phyloP scores from a whole-genome alignment of 1,139 yeast genomes.

The Pichia sp. region DNA sequence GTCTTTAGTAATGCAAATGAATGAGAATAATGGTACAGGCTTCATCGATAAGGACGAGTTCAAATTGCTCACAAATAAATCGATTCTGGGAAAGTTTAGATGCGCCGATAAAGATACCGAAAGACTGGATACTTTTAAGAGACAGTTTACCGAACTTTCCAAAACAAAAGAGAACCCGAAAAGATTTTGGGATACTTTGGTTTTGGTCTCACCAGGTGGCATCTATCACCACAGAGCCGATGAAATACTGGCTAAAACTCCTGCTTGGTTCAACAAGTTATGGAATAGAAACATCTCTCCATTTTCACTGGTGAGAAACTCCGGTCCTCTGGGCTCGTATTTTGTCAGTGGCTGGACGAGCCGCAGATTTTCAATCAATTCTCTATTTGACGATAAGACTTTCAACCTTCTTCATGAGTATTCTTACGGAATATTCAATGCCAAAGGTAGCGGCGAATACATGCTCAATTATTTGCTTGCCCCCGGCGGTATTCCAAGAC shows the following conservation, averaged over 20 bases:
- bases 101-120: not conserved
- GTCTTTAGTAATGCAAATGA: constrained; percentile 33
- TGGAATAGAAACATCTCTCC: constrained; percentile 74
- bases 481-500: constrained; percentile 70
- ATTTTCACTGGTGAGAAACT: constrained; percentile 52
- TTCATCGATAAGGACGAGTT: constrained; percentile 8
- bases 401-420: constrained; percentile 48
- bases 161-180: constrained; percentile 7
- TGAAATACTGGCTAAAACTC: constrained; percentile 33
- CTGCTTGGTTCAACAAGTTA: constrained; percentile 52
- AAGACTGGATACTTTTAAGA: not conserved
- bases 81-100: not conserved
- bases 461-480: constrained; percentile 59
- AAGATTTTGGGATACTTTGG: constrained; percentile 35
- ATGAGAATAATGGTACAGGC: constrained; percentile 10
- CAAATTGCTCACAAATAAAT: constrained; percentile 3
- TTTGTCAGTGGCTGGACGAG: constrained; percentile 74
- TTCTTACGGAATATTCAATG: constrained; percentile 62
- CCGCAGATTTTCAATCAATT: constrained; percentile 47
- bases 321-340: constrained; percentile 62
- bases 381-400: constrained; percentile 26
- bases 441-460: constrained; percentile 71
- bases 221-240: constrained; percentile 29
- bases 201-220: constrained; percentile 62
- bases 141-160: constrained; percentile 1